phyloP scores from a whole-genome alignment of 148 eudicot genomes.

The Nepenthes mirabilis region DNA sequence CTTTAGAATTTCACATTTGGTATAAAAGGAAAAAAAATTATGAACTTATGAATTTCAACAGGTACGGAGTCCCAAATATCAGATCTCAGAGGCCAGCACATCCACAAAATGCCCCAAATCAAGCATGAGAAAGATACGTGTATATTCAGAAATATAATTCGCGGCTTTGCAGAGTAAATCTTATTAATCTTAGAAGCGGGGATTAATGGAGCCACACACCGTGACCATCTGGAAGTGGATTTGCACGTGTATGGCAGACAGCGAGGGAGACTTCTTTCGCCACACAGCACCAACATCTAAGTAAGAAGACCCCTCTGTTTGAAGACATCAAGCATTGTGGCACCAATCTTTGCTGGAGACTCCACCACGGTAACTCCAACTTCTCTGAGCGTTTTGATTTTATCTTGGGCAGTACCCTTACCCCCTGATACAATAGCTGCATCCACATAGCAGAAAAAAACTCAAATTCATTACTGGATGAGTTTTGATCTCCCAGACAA shows the following conservation, averaged over 20 bases:
- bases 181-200: no score
- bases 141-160: no score
- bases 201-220: no score
- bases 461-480: not conserved
- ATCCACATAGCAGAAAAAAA: not conserved
- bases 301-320: slow-evolving; percentile 76
- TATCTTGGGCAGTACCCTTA: slow-evolving; percentile 96
- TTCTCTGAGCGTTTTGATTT: slow-evolving; percentile 75
- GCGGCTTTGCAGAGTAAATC: no score
- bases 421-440: slow-evolving; percentile 99
- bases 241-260: no score
- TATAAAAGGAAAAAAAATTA: no score
- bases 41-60: no score
- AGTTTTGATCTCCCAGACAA: not conserved
- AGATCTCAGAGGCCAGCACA: not conserved
- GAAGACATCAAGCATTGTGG: slow-evolving; percentile 78
- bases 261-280: not conserved
- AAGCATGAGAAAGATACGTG: not conserved
- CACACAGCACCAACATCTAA: slow-evolving; percentile 7
- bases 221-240: no score
- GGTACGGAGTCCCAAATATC: no score
- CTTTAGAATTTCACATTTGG: no score
- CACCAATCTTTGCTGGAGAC: slow-evolving; percentile 93
- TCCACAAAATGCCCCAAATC: not conserved
- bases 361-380: slow-evolving; percentile 91